phyloP scores from a whole-genome alignment of 1,284 basidiomycete species.

The Erythrobasidium hasegawianum region DNA sequence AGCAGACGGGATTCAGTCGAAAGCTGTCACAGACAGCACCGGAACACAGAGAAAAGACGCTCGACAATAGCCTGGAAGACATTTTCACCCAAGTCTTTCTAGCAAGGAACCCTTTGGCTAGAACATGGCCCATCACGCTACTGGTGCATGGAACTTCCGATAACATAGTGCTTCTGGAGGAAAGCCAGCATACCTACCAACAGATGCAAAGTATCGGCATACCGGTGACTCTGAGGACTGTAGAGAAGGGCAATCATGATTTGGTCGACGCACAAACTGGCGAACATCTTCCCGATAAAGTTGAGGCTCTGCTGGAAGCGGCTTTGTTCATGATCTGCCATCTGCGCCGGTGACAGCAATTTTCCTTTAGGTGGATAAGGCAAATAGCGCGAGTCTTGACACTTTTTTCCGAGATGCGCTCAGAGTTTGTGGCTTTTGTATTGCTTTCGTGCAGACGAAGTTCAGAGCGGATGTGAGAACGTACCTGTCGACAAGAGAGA shows the following conservation, averaged over 20 bases:
- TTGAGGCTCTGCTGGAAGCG: not conserved
- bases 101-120: not conserved
- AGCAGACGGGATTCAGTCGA: not conserved
- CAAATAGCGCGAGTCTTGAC: no score
- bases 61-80: not conserved
- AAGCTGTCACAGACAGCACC: not conserved
- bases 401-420: no score
- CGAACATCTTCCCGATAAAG: not conserved
- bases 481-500: no score
- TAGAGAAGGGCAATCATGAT: not conserved
- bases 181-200: not conserved
- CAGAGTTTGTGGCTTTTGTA: no score
- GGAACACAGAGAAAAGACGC: not conserved
- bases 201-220: not conserved
- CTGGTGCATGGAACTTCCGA: slow-evolving; percentile 7
- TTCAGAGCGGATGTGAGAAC: no score
- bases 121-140: not conserved
- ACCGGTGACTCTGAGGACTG: not conserved
- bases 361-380: no score
- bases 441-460: no score
- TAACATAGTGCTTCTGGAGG: not conserved
- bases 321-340: not conserved
- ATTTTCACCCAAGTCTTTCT: slow-evolving; percentile 8
- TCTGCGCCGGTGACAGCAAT: no score
- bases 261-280: not conserved